Conservation (phyloP, 2,329 filamentous ascomycete genomes). For the Tolypocladium pustulatum region DNA sequence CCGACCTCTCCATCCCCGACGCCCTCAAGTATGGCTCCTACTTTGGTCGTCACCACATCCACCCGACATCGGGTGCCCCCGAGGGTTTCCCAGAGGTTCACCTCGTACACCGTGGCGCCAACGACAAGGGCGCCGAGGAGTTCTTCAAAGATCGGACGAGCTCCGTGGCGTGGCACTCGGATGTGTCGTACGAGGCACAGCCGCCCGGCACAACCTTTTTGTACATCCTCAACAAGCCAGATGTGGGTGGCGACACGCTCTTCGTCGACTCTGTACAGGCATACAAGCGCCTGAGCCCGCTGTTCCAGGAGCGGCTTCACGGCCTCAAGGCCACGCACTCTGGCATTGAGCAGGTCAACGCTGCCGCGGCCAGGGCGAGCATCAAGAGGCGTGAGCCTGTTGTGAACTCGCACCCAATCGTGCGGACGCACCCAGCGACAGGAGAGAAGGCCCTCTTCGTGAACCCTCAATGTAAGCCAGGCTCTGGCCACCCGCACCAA, state of each 20-base stretch:
- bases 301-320: constrained; percentile 70
- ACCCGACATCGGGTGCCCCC: constrained; percentile 67
- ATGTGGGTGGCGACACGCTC: constrained; percentile 73
- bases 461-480: constrained; percentile 65
- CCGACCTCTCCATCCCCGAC: constrained; percentile 57
- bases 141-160: constrained; percentile 63
- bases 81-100: constrained; percentile 66
- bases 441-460: constrained; percentile 78
- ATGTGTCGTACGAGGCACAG: constrained; percentile 80
- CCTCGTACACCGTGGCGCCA: constrained; percentile 61
- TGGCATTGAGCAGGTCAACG: constrained; percentile 68
- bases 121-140: constrained; percentile 35
- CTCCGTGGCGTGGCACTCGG: constrained; percentile 80
- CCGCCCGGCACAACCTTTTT: constrained; percentile 85
- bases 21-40: constrained; percentile 62
- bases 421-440: constrained; percentile 71
- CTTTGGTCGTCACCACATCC: constrained; percentile 74
- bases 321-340: constrained; percentile 75
- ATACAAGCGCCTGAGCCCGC: constrained; percentile 68
- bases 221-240: constrained; percentile 74
- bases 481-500: not conserved
- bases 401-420: constrained; percentile 62
- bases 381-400: constrained; percentile 69
- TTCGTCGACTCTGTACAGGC: constrained; percentile 73
- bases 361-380: constrained; percentile 54